Evolutionary conservation across 2,329 filamentous ascomycete species (phyloP).

Genomic region (Aphanocladium album): DNA sequence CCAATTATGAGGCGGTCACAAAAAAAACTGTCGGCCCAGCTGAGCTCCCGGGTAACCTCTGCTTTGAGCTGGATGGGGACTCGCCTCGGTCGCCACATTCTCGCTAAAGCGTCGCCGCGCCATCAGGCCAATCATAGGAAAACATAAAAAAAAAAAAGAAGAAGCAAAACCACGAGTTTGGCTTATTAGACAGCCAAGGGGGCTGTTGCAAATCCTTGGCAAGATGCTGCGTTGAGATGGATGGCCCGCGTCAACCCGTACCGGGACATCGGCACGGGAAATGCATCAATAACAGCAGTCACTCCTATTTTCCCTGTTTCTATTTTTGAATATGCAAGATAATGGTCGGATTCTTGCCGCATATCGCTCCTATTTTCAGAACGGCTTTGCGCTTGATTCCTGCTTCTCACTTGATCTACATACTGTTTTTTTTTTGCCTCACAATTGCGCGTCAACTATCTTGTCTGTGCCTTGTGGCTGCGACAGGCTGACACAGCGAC

Average conservation of each 20-base stretch:
- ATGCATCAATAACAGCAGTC: not conserved
- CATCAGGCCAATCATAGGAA: not conserved
- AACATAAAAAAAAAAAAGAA: no score
- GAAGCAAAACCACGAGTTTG: no score
- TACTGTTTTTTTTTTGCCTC: not conserved
- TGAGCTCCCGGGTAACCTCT: not conserved
- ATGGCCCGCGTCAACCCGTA: not conserved
- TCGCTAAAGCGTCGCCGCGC: not conserved
- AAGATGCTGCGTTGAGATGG: not conserved
- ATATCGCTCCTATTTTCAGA: not conserved
- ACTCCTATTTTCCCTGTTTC: not conserved
- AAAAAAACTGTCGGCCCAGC: not conserved
- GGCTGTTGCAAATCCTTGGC: not conserved
- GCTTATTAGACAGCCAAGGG: not conserved
- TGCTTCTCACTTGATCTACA: not conserved
- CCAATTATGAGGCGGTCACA: not conserved
- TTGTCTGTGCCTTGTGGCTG: not conserved
- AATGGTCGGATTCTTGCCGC: not conserved
- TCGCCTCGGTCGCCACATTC: not conserved
- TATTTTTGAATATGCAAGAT: not conserved
- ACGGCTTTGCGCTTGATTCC: not conserved
- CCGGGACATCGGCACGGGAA: not conserved
- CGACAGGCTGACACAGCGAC: not conserved
- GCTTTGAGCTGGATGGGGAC: not conserved
- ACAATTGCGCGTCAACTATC: not conserved